Conservation (phyloP, 2,329 filamentous ascomycete species). For the Aspergillus glaucus region DNA sequence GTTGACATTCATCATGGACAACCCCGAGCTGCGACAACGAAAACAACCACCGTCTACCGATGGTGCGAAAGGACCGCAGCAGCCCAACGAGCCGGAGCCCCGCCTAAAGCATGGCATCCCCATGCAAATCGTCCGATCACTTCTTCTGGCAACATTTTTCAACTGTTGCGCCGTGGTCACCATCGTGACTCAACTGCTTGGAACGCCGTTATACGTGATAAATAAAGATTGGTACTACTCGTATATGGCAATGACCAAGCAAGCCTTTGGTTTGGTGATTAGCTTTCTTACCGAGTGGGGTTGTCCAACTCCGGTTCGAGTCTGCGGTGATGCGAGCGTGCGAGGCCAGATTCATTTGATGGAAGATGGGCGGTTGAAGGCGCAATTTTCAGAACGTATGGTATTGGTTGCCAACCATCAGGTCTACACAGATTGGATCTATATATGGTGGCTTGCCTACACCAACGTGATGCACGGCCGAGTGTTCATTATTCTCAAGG, state of each 20-base stretch:
- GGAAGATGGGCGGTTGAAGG: conserved; percentile 52
- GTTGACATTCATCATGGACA: conserved; percentile 21
- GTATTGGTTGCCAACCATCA: conserved; percentile 61
- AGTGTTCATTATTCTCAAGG: conserved; percentile 62
- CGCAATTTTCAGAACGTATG: conserved; percentile 55
- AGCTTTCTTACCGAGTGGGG: conserved; percentile 59
- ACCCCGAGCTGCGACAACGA: conserved; percentile 28
- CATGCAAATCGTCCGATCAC: conserved; percentile 40
- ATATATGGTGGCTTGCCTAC: conserved; percentile 63
- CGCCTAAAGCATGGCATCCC: conserved; percentile 40
- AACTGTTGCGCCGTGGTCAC: conserved; percentile 37
- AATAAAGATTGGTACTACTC: conserved; percentile 57
- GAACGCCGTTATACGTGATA: conserved; percentile 55
- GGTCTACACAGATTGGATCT: conserved; percentile 64
- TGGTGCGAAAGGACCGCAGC: conserved; percentile 11
- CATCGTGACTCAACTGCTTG: conserved; percentile 54
- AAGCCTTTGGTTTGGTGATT: conserved; percentile 58
- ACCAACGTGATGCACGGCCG: conserved; percentile 60
- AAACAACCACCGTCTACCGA: conserved; percentile 15
- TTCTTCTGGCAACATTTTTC: conserved; percentile 42
- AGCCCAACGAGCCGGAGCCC: conserved; percentile 22
- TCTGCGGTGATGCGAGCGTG: conserved; percentile 57
- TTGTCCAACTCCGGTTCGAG: conserved; percentile 55
- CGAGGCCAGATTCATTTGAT: conserved; percentile 52
- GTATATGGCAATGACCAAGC: conserved; percentile 61